phyloP scores from a whole-genome alignment of 2,329 filamentous ascomycete species.

The Grosmannia huntii region DNA sequence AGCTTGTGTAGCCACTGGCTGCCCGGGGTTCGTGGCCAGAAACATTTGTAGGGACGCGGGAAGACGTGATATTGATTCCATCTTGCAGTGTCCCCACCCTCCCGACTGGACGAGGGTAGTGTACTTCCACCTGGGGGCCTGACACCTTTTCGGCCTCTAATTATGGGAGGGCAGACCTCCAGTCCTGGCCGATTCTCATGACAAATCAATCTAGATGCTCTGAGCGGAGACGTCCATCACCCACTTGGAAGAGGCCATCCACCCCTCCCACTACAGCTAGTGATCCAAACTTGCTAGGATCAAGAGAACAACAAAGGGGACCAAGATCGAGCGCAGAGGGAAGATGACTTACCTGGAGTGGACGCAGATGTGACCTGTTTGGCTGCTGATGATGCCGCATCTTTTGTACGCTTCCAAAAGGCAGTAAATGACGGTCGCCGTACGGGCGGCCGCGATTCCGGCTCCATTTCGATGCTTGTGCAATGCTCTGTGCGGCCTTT shows the following conservation, averaged over 20 bases:
- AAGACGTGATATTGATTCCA: not conserved
- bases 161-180: not conserved
- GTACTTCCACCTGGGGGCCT: not conserved
- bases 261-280: not conserved
- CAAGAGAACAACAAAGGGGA: not conserved
- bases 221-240: not conserved
- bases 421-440: constrained; percentile 32
- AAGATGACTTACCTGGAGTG: constrained; percentile 10
- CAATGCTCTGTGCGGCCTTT: not conserved
- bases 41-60: not conserved
- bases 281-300: constrained; percentile 5
- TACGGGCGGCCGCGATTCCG: constrained; percentile 2
- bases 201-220: constrained; percentile 6
- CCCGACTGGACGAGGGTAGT: not conserved
- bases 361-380: constrained; percentile 24
- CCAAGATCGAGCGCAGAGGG: not conserved
- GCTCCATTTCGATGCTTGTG: not conserved
- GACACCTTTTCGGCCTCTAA: not conserved
- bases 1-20: not conserved
- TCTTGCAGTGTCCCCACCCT: not conserved
- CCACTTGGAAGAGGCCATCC: not conserved
- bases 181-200: not conserved
- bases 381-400: constrained; percentile 17
- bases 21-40: not conserved
- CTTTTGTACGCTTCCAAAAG: constrained; percentile 33